Evolutionary conservation across 2,329 filamentous ascomycete genomes (phyloP).

Genomic region (Ilyonectria sp.): DNA sequence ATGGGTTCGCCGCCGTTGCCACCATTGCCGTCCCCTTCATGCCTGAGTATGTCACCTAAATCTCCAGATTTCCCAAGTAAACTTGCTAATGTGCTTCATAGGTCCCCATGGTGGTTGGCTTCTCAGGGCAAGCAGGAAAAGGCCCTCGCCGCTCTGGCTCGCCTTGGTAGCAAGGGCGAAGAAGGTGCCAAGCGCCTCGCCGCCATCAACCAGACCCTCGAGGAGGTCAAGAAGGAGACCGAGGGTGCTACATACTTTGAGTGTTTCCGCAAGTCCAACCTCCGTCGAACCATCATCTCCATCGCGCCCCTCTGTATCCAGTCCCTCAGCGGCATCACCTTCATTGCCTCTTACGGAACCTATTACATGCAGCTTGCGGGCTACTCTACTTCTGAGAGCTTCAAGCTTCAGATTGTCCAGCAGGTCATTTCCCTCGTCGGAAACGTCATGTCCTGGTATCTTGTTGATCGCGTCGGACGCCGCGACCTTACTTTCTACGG

Average conservation of each 20-base stretch:
- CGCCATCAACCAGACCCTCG: constrained; percentile 50
- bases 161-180: constrained; percentile 49
- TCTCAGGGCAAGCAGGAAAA: constrained; percentile 52
- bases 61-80: neutral
- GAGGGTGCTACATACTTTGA: constrained; percentile 57
- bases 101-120: constrained; percentile 58
- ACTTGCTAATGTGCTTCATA: constrained; percentile 8
- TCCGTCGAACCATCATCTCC: constrained; percentile 57
- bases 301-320: constrained; percentile 55
- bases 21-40: constrained; percentile 53
- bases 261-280: constrained; percentile 57
- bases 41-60: constrained; percentile 54
- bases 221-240: constrained; percentile 53
- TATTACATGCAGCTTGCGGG: constrained; percentile 62
- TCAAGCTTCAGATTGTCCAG: constrained; percentile 58
- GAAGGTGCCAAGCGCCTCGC: constrained; percentile 50
- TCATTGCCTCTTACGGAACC: constrained; percentile 56
- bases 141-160: constrained; percentile 53
- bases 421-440: constrained; percentile 57
- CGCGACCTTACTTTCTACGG: constrained; percentile 55
- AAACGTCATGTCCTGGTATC: constrained; percentile 57
- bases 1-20: constrained; percentile 51
- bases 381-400: constrained; percentile 53
- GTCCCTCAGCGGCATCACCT: constrained; percentile 53
- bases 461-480: constrained; percentile 57